A percentile compares a stretch with the other conserved stretches of the same genome.
These are phyloP conservation scores for Penicillium sp. DNA, from an alignment of 2,329 filamentous ascomycete species.

Conservation along the genomic window DNA sequence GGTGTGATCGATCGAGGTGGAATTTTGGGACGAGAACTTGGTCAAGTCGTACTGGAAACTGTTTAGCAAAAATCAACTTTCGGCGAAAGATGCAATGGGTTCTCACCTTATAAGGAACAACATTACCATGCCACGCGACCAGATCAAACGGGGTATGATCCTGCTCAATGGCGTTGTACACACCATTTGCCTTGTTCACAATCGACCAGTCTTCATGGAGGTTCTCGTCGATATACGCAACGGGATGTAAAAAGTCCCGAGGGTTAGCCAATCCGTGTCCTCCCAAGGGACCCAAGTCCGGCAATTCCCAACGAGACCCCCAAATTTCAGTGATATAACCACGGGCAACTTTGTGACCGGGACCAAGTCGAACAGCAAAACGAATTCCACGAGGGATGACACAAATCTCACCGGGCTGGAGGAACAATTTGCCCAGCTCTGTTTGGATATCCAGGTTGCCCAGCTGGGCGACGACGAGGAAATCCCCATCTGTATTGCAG, in stretches of 20 bases:
- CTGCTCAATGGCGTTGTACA: constrained; percentile 57
- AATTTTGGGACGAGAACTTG: constrained; percentile 58
- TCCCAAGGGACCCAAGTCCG: constrained; percentile 63
- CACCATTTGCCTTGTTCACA: constrained; percentile 59
- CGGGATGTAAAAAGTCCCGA: constrained; percentile 61
- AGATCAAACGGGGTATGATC: constrained; percentile 65
- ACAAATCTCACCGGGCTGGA: constrained; percentile 62
- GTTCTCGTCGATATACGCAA: constrained; percentile 56
- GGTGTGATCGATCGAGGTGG: constrained; percentile 61
- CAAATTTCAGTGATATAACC: constrained; percentile 65
- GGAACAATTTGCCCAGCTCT: constrained; percentile 59
- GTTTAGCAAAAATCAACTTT: neutral
- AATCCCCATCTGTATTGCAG: constrained; percentile 62
- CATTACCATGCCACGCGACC: constrained; percentile 66
- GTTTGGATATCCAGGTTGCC: constrained; percentile 63
- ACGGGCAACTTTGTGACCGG: constrained; percentile 51
- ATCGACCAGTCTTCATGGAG: constrained; percentile 54
- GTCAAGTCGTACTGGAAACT: constrained; percentile 49
- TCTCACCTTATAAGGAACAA: constrained; percentile 55
- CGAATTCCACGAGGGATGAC: constrained; percentile 62
- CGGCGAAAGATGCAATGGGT: neutral
- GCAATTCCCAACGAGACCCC: constrained; percentile 60
- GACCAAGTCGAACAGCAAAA: constrained; percentile 55
- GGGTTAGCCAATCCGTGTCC: constrained; percentile 64
- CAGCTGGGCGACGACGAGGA: constrained; percentile 61